Conservation (phyloP, 495 filamentous ascomycete genomes). For the Hypoxylon rickii region DNA sequence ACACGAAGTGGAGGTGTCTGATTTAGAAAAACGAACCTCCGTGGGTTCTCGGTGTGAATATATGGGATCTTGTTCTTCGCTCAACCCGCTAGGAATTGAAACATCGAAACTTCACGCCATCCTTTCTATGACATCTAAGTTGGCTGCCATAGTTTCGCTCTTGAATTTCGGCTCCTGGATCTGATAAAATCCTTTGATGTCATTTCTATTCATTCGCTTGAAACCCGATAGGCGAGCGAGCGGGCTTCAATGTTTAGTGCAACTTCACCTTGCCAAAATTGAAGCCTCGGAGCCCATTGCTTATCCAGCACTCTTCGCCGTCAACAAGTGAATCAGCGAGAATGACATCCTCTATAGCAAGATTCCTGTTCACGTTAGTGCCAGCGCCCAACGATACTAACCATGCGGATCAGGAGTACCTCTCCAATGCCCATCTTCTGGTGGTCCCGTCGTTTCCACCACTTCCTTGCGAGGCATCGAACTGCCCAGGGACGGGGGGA, state of each 20-base stretch:
- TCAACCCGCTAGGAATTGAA: no score
- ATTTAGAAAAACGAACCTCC: no score
- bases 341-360: constrained; percentile 67
- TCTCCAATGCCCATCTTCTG: constrained; percentile 76
- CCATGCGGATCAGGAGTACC: constrained; percentile 28
- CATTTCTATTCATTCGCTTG: background rate
- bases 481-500: constrained; percentile 50
- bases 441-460: constrained; percentile 85
- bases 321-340: constrained; percentile 59
- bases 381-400: no score
- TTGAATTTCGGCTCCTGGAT: no score
- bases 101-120: no score
- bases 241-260: background rate
- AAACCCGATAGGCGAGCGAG: background rate
- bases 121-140: no score
- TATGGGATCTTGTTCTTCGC: no score
- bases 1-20: no score
- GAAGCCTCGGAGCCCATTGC: constrained; percentile 84
- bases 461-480: constrained; percentile 42
- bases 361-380: constrained; percentile 42
- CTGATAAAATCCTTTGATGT: no score
- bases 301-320: constrained; percentile 81
- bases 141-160: no score
- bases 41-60: no score
- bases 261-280: constrained; percentile 47